These are phyloP conservation scores for Aspergillus pseudonomiae DNA, from an alignment of 2,329 filamentous ascomycete species.

Conservation along the genomic window DNA sequence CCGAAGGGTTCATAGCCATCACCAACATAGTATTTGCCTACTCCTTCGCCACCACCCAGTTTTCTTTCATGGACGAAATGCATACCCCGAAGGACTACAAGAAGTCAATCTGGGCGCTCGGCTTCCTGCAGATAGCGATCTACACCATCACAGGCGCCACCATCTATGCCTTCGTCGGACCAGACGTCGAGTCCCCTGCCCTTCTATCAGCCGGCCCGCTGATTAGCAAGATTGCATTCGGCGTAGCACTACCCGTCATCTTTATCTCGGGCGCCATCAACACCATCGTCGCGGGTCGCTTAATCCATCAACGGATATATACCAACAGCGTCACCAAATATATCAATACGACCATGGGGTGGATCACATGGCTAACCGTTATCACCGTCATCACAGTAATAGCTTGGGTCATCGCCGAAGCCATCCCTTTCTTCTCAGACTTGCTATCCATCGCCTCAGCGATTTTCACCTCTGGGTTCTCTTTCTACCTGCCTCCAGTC, in stretches of 20 bases:
- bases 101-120: constrained; percentile 5
- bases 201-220: constrained; percentile 31
- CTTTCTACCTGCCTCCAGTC: constrained; percentile 67
- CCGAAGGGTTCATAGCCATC: constrained; percentile 27
- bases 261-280: neutral
- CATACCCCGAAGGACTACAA: constrained; percentile 6
- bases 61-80: constrained; percentile 7
- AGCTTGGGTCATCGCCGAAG: neutral
- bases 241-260: neutral
- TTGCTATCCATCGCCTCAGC: constrained; percentile 44
- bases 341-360: neutral
- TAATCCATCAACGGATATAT: neutral
- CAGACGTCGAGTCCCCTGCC: constrained; percentile 28
- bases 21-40: constrained; percentile 38
- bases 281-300: neutral
- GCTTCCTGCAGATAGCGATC: constrained; percentile 1
- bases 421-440: neutral
- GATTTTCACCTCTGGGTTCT: constrained; percentile 83
- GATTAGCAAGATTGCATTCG: neutral
- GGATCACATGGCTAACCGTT: neutral
- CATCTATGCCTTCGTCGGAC: constrained; percentile 32
- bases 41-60: constrained; percentile 34
- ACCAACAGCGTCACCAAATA: neutral
- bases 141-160: constrained; percentile 10
- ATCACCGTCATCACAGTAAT: neutral